Conservation (phyloP, 306 rosid species). For the Vachellia collinsii region DNA sequence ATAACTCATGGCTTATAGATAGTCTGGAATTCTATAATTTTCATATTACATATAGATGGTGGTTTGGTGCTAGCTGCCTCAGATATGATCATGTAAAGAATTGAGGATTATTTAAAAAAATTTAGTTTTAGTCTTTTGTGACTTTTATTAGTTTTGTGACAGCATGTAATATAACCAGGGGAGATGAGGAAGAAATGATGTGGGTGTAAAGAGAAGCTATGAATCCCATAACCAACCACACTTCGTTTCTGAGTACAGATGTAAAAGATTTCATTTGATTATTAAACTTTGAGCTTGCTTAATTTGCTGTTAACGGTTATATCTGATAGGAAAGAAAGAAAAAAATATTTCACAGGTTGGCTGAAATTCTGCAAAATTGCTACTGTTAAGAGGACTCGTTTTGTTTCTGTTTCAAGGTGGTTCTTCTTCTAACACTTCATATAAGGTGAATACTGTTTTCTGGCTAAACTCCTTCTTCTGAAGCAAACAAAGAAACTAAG, state of each 20-base stretch:
- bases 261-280: background rate
- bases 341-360: background rate
- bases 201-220: background rate
- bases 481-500: conserved; percentile 10
- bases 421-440: background rate
- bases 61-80: background rate
- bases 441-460: background rate
- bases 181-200: background rate
- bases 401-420: background rate
- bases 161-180: background rate
- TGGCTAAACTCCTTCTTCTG: background rate
- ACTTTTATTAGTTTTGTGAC: background rate
- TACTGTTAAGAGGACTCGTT: background rate
- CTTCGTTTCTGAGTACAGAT: background rate
- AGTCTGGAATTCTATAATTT: too few species aligned
- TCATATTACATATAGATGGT: background rate
- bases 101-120: background rate
- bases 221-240: background rate
- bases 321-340: background rate
- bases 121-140: background rate
- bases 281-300: background rate
- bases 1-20: background rate
- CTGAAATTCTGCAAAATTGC: background rate
- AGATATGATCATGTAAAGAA: background rate
- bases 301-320: background rate